Base-by-base conservation (phyloP, 164 flowering plant species). In the Platanus orientalis region DNA sequence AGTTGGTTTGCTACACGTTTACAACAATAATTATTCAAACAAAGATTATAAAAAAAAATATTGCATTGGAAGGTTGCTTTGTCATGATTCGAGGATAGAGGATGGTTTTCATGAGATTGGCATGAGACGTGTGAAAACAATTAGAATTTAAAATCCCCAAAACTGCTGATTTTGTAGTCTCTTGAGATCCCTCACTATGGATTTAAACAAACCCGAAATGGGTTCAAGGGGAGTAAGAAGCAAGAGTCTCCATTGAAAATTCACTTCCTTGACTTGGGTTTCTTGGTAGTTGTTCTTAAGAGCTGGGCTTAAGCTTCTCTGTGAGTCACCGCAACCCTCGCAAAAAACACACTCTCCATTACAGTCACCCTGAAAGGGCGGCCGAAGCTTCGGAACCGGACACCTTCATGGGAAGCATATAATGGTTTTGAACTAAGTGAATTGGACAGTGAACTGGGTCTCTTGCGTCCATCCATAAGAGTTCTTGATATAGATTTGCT, bases 371-470 rank as follows among this genome's bases (percentile, higher is more conserved):
- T 62, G 67, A 79, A 92, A 88, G 77, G 80, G 69, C 85, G 89
- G 92, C 95, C 76, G 77, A 84, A 78, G 73, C 81, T 81, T 81
- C 84, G 91, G 92, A 58, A 75, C 70, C 73, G 77, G 80, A 78
- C 78, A 75, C 86, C 82, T 81, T 58, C 52, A 62, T 58, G 74
- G 84, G 78, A 73, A 72, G 69, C 97, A 81, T 82, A 87, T 80
- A 83, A 72, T 85, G 78, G 48, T 78, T 78, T 75, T 82, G 71
- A 73, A 74, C 71, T 66, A 52, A 76, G 59, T 65, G 60, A 68
- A 63, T 60, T 54, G 42, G 60, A 21, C 40, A 32, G 34, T 64
- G 62, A 59, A 70, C 63, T 64, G 62, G 28, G 55, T 64, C 40
- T 42, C 63, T 25, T 28, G 58, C 23, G 26, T 34, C 26, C 65